Conservation (phyloP, 2,329 filamentous ascomycete genomes). For the Magnaporthiopsis incrustans region DNA sequence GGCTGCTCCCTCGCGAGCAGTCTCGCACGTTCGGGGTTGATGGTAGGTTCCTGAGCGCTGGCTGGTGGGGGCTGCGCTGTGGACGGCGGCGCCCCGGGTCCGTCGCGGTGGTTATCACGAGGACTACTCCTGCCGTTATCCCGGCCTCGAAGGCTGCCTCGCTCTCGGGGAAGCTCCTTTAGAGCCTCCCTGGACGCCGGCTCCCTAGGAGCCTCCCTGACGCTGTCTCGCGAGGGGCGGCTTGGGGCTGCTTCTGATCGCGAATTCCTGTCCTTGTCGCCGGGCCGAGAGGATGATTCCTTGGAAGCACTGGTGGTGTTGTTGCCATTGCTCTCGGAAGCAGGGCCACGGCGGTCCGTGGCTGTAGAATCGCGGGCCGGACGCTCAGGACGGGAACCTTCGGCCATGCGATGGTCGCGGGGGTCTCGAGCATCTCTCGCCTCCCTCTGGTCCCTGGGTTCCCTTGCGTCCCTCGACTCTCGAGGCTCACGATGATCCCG, state of each 20-base stretch:
- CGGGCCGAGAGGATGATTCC: slow-evolving; percentile 25
- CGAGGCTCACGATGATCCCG: slow-evolving; percentile 29
- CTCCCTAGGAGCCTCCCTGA: slow-evolving; percentile 9
- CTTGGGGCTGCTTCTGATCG: slow-evolving; percentile 10
- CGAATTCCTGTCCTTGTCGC: slow-evolving; percentile 32
- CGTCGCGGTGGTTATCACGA: slow-evolving; percentile 1
- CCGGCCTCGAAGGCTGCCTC: neutral
- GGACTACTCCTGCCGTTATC: slow-evolving; percentile 1
- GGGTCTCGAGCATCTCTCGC: slow-evolving; percentile 24
- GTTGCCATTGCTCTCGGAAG: slow-evolving; percentile 23
- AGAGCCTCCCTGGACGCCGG: slow-evolving; percentile 1
- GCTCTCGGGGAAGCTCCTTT: slow-evolving; percentile 4
- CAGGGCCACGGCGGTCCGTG: slow-evolving; percentile 31
- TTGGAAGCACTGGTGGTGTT: slow-evolving; percentile 14
- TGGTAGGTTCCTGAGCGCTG: slow-evolving; percentile 34
- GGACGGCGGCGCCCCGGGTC: slow-evolving; percentile 14
- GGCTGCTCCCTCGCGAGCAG: slow-evolving; percentile 33
- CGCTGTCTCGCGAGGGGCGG: slow-evolving; percentile 30
- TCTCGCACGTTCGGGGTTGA: slow-evolving; percentile 49
- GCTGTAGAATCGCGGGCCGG: slow-evolving; percentile 28
- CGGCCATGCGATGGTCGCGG: slow-evolving; percentile 24
- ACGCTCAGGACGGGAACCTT: slow-evolving; percentile 32
- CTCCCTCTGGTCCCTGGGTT: slow-evolving; percentile 27
- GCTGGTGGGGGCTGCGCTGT: slow-evolving; percentile 20
- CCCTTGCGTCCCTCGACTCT: slow-evolving; percentile 28